Evolutionary conservation across 2,329 filamentous ascomycete species (phyloP).

Genomic region (Falciphora oryzae): DNA sequence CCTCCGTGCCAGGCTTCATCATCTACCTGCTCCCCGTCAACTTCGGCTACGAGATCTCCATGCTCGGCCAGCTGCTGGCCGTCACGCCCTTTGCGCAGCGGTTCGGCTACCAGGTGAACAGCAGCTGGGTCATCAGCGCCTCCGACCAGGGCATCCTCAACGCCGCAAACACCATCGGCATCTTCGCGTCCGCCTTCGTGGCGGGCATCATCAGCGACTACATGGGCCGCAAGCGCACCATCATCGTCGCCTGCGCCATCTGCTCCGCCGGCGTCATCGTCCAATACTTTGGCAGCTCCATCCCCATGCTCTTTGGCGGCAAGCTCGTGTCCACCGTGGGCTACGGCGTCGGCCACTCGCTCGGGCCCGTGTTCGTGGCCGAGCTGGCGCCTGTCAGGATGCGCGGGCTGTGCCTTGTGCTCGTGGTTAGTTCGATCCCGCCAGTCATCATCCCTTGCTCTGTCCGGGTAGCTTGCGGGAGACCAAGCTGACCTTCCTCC

Average conservation of each 20-base stretch:
- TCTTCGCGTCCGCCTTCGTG: conserved; percentile 24
- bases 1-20: conserved; percentile 17
- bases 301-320: conserved; percentile 24
- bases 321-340: conserved; percentile 19
- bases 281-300: conserved; percentile 20
- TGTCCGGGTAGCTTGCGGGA: too few relatives aligned
- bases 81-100: conserved; percentile 21
- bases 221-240: conserved; percentile 54
- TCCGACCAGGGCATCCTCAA: conserved; percentile 25
- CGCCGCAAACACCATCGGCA: conserved; percentile 23
- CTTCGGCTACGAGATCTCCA: conserved; percentile 25
- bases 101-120: conserved; percentile 20
- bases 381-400: conserved; percentile 26
- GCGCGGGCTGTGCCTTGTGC: conserved; percentile 23
- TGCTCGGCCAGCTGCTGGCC: conserved; percentile 25
- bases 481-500: too few relatives aligned
- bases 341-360: conserved; percentile 25
- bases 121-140: conserved; percentile 19
- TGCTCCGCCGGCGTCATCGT: conserved; percentile 51
- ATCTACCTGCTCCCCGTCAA: conserved; percentile 25
- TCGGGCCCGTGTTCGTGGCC: conserved; percentile 27
- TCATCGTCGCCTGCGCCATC: conserved; percentile 53
- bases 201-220: conserved; percentile 48
- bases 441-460: too few relatives aligned
- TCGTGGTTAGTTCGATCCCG: conserved; percentile 14